Conservation (phyloP, 2,329 filamentous ascomycete genomes). For the Xylariaceae sp. region DNA sequence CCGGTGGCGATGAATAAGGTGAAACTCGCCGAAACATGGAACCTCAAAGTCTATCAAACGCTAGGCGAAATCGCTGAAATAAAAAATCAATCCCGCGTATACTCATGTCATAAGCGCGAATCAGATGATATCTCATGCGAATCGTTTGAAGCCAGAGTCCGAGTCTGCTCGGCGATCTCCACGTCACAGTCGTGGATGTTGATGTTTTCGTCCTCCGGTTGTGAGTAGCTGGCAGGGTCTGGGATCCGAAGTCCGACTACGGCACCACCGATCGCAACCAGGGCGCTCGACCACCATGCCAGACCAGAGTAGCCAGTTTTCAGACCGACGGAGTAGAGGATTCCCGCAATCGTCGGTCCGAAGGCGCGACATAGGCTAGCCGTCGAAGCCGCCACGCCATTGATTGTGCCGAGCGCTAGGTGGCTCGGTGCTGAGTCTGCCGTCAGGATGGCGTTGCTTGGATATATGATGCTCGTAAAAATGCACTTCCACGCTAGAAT, state of each 20-base stretch:
- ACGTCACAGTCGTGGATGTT: conserved; percentile 16
- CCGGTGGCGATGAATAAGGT: conserved; percentile 7
- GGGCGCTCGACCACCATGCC: conserved; percentile 89
- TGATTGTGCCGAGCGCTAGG: conserved; percentile 87
- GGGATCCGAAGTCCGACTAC: conserved; percentile 78
- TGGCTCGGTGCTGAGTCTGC: conserved; percentile 87
- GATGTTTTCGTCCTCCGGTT: not conserved
- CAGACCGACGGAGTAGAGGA: conserved; percentile 82
- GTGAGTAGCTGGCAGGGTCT: conserved; percentile 57
- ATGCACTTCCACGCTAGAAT: conserved; percentile 92
- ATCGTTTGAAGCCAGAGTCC: not conserved
- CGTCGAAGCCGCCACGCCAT: conserved; percentile 88
- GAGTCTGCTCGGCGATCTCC: conserved; percentile 17
- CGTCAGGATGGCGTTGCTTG: conserved; percentile 85
- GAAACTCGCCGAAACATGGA: conserved; percentile 22
- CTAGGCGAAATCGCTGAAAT: conserved; percentile 13
- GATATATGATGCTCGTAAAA: conserved; percentile 89
- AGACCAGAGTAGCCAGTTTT: conserved; percentile 83
- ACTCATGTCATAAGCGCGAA: conserved; percentile 5
- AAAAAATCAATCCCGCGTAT: conserved; percentile 10
- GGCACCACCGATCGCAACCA: conserved; percentile 77
- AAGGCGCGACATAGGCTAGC: conserved; percentile 89
- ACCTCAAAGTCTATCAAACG: conserved; percentile 25
- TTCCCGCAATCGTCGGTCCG: conserved; percentile 85
- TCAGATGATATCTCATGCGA: not conserved